These are phyloP conservation scores for Nemophila menziesii DNA, from an alignment of 257 asterid species.

Conservation along the genomic window DNA sequence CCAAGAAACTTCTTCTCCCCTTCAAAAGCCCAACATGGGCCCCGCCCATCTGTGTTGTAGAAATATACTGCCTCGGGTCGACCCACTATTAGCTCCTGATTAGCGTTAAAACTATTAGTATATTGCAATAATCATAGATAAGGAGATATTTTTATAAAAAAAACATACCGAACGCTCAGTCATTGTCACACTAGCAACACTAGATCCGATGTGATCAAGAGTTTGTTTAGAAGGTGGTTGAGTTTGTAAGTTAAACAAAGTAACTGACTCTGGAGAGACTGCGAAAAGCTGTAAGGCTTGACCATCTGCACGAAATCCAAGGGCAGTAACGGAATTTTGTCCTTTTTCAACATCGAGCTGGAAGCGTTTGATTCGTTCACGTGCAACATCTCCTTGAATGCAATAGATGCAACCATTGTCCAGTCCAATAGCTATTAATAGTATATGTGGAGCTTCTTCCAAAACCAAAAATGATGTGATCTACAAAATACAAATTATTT, in stretches of 20 bases:
- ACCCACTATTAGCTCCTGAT: slow-evolving; percentile 87
- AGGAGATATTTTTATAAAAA: slow-evolving; percentile 1
- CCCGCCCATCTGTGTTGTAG: slow-evolving; percentile 94
- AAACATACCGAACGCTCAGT: slow-evolving; percentile 67
- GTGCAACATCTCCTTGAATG: slow-evolving; percentile 94
- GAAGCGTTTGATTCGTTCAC: slow-evolving; percentile 91
- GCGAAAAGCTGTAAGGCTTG: slow-evolving; percentile 73
- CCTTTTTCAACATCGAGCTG: slow-evolving; percentile 60
- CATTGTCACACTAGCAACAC: slow-evolving; percentile 68
- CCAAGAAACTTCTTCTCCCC: slow-evolving; percentile 87
- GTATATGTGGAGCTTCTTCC: slow-evolving; percentile 94
- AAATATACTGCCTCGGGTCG: slow-evolving; percentile 91
- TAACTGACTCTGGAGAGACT: slow-evolving; percentile 78
- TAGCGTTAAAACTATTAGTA: slow-evolving; percentile 5
- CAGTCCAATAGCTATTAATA: slow-evolving; percentile 80
- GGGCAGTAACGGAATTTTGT: slow-evolving; percentile 52
- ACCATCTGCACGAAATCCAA: slow-evolving; percentile 87
- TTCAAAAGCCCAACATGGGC: slow-evolving; percentile 99
- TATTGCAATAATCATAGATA: no score
- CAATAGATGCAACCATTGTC: slow-evolving; percentile 86
- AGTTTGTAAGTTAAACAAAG: slow-evolving; percentile 59
- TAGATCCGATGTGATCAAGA: slow-evolving; percentile 85
- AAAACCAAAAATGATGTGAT: slow-evolving; percentile 69
- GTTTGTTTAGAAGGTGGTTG: slow-evolving; percentile 59
- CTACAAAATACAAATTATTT: slow-evolving; percentile 28